Conservation (phyloP, 192 early-diverging fungal species). For the Dimargaris xerosporica region DNA sequence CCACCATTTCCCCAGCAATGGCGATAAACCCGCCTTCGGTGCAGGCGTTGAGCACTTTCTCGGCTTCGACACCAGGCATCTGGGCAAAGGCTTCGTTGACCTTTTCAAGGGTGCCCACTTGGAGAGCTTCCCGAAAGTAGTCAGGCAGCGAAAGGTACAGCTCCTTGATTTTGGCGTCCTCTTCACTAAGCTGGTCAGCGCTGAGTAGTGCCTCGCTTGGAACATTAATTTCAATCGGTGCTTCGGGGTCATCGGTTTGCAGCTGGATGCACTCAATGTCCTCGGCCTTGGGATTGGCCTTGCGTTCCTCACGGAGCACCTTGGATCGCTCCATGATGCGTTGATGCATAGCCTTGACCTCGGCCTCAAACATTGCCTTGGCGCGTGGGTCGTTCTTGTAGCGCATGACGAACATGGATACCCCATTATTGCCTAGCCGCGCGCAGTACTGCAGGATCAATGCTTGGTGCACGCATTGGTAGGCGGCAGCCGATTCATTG, state of each 20-base stretch:
- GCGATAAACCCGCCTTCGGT: constrained; percentile 52
- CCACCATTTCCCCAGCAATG: constrained; percentile 13
- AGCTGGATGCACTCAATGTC: constrained; percentile 51
- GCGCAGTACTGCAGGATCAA: constrained; percentile 75
- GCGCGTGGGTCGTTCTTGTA: constrained; percentile 38
- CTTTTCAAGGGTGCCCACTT: constrained; percentile 58
- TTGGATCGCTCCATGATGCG: constrained; percentile 64
- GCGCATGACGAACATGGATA: constrained; percentile 68
- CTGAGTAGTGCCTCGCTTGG: constrained; percentile 36
- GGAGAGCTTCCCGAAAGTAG: constrained; percentile 57
- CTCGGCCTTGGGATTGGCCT: constrained; percentile 22
- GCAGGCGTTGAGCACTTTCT: constrained; percentile 58
- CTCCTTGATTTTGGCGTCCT: constrained; percentile 39
- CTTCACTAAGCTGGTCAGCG: constrained; percentile 3
- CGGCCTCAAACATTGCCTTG: constrained; percentile 63
- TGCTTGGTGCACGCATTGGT: constrained; percentile 64
- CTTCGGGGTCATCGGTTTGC: constrained; percentile 51
- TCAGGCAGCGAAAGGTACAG: constrained; percentile 55
- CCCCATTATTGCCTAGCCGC: constrained; percentile 67
- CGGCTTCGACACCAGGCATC: constrained; percentile 52
- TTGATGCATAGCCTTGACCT: constrained; percentile 71
- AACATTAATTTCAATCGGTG: constrained; percentile 51
- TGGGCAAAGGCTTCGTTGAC: constrained; percentile 69
- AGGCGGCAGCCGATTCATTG: constrained; percentile 46
- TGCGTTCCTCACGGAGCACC: constrained; percentile 40